phyloP scores from a whole-genome alignment of 129 eudicot genomes.

The Dittrichia graveolens region DNA sequence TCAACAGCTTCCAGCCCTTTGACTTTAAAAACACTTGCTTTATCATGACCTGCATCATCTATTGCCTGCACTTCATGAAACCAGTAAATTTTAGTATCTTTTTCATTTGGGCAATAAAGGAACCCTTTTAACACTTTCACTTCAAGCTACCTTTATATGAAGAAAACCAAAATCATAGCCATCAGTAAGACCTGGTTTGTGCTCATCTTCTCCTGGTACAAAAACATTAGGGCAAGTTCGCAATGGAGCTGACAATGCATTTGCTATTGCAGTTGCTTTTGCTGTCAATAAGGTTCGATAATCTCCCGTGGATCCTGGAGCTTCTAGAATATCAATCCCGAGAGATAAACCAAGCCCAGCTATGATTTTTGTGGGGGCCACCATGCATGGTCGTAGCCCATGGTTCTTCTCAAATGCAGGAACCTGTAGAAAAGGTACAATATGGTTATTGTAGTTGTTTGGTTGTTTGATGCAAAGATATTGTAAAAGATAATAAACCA shows the following conservation, averaged over 20 bases:
- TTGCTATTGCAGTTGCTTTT: constrained; percentile 85
- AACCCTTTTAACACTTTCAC: not conserved
- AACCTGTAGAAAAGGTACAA: constrained; percentile 54
- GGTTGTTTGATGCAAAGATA: constrained; percentile 4
- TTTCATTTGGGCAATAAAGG: not conserved
- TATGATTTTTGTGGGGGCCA: constrained; percentile 95
- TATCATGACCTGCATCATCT: constrained; percentile 99
- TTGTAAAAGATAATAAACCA: constrained; percentile 9
- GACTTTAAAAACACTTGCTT: constrained; percentile 83
- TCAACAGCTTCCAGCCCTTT: constrained; percentile 95
- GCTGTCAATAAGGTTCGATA: constrained; percentile 87
- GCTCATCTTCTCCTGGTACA: constrained; percentile 94
- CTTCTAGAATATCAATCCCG: constrained; percentile 93
- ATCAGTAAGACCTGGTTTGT: constrained; percentile 69
- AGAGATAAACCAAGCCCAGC: constrained; percentile 97
- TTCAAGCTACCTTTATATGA: constrained; percentile 72
- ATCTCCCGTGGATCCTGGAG: constrained; percentile 98
- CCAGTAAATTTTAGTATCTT: constrained; percentile 6
- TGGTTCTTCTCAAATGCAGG: constrained; percentile 74
- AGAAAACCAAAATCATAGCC: constrained; percentile 98
- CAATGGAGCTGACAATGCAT: constrained; percentile 81
- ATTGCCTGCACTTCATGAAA: constrained; percentile 63
- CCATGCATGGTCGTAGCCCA: constrained; percentile 94
- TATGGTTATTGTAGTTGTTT: not conserved
- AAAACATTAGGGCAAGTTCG: constrained; percentile 75